Evolutionary conservation across 768 basidiomycete species (phyloP).

Genomic region (Rhodocollybia butyracea): DNA sequence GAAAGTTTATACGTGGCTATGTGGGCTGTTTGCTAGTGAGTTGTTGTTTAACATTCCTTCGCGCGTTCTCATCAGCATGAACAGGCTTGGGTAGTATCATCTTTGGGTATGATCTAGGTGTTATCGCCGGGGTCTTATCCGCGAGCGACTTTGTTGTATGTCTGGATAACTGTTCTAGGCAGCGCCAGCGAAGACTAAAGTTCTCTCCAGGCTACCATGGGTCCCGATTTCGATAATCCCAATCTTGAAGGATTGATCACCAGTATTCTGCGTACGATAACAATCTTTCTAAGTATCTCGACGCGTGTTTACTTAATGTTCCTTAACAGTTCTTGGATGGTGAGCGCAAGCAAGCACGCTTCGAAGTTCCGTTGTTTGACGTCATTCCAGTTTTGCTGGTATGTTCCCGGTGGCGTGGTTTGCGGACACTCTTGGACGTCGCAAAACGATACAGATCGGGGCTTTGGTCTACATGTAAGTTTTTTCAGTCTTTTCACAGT

Average conservation of each 20-base stretch:
- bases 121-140: slow-evolving; percentile 44
- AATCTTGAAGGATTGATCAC: slow-evolving; percentile 37
- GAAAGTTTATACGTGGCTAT: slow-evolving; percentile 53
- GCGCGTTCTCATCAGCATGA: not conserved
- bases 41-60: not conserved
- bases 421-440: slow-evolving; percentile 35
- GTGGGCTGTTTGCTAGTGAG: slow-evolving; percentile 46
- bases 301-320: not conserved
- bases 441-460: slow-evolving; percentile 38
- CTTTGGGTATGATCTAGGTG: slow-evolving; percentile 41
- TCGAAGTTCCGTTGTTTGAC: not conserved
- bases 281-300: not conserved
- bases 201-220: slow-evolving; percentile 29
- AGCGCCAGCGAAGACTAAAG: not conserved
- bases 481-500: not conserved
- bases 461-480: slow-evolving; percentile 36
- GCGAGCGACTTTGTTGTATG: slow-evolving; percentile 34
- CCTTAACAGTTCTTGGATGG: slow-evolving; percentile 35
- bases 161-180: not conserved
- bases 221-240: slow-evolving; percentile 28
- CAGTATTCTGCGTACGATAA: slow-evolving; percentile 36
- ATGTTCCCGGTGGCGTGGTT: slow-evolving; percentile 41
- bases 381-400: slow-evolving; percentile 33
- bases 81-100: slow-evolving; percentile 32
- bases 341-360: slow-evolving; percentile 7